Percentiles rank a stretch among this genome's conserved stretches.
Evolutionary conservation across 768 basidiomycete species (phyloP).

Genomic region (Amanita rimosa): DNA sequence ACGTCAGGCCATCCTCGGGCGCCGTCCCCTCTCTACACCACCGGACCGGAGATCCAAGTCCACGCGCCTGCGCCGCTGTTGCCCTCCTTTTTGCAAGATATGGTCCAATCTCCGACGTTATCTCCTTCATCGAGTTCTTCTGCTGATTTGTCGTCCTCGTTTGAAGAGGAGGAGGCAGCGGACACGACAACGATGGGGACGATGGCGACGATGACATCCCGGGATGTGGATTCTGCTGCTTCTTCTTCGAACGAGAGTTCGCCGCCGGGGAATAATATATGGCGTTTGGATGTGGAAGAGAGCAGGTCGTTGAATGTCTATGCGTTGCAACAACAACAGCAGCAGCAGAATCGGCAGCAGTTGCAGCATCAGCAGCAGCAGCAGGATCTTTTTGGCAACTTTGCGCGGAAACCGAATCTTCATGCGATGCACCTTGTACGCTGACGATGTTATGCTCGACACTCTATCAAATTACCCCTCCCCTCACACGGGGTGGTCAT

Average conservation of each 20-base stretch:
- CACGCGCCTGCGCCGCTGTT: conserved; percentile 43
- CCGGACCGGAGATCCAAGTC: conserved; percentile 22
- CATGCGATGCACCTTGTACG: not conserved
- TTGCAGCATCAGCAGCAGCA: conserved; percentile 11
- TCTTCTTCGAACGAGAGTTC: no score
- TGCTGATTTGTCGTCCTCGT: conserved; percentile 53
- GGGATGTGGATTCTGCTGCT: conserved; percentile 1
- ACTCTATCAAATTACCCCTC: no score
- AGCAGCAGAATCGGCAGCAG: no score
- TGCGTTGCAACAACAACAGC: conserved; percentile 21
- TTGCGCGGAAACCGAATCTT: conserved; percentile 24
- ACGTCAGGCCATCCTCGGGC: conserved; percentile 40
- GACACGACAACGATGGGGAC: no score
- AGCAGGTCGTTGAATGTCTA: conserved; percentile 41
- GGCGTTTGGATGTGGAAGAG: conserved; percentile 67
- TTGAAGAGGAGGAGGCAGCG: conserved; percentile 44
- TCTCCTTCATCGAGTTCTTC: conserved; percentile 58
- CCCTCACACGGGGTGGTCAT: no score
- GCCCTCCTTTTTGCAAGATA: conserved; percentile 71
- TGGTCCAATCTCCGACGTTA: conserved; percentile 55
- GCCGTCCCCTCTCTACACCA: conserved; percentile 26
- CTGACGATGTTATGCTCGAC: no score
- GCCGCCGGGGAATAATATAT: conserved; percentile 42
- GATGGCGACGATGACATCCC: no score
- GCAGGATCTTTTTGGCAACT: conserved; percentile 23